A percentile compares a stretch with the other conserved stretches of the same genome.
phyloP scores from a whole-genome alignment of 2,329 filamentous ascomycete genomes.

The Chrysosphaeria jannelii region DNA sequence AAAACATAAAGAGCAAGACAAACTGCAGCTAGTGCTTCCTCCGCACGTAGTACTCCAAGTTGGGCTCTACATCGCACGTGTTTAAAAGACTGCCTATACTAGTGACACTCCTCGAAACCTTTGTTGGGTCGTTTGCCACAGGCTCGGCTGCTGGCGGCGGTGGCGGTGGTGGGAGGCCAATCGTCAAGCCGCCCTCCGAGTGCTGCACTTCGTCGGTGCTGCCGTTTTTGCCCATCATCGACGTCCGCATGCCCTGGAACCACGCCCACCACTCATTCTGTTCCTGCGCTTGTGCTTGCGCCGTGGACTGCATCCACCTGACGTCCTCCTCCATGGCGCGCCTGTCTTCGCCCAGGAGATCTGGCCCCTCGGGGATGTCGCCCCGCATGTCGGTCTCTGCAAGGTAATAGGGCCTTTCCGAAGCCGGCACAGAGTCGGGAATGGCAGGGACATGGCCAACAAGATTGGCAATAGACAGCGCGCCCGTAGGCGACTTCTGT shows the following conservation, averaged over 20 bases:
- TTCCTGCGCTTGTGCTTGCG: conserved; percentile 1
- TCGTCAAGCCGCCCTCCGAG: too few species aligned
- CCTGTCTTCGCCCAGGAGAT: conserved; percentile 1
- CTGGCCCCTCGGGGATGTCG: conserved; percentile 1
- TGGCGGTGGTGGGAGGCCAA: too few species aligned
- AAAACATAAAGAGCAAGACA: too few species aligned
- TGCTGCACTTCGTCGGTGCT: too few species aligned
- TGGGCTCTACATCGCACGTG: too few species aligned
- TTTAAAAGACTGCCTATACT: too few species aligned
- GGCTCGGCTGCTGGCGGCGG: too few species aligned
- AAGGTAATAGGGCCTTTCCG: background rate
- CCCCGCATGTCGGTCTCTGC: conserved; percentile 2
- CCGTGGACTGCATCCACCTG: conserved; percentile 1
- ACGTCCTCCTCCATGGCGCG: background rate
- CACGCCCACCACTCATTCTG: conserved; percentile 5
- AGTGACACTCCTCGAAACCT: too few species aligned
- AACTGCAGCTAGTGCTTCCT: too few species aligned
- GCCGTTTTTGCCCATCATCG: conserved; percentile 1
- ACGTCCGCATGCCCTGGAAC: conserved; percentile 3
- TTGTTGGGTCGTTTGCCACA: too few species aligned
- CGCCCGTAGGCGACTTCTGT: conserved; percentile 1
- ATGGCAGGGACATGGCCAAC: conserved; percentile 2
- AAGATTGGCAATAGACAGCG: conserved; percentile 2
- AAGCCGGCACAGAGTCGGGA: background rate
- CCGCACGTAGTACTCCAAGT: too few species aligned